Evolutionary conservation across 2,329 filamentous ascomycete species (phyloP).

Genomic region (Bretziella fagacearum): DNA sequence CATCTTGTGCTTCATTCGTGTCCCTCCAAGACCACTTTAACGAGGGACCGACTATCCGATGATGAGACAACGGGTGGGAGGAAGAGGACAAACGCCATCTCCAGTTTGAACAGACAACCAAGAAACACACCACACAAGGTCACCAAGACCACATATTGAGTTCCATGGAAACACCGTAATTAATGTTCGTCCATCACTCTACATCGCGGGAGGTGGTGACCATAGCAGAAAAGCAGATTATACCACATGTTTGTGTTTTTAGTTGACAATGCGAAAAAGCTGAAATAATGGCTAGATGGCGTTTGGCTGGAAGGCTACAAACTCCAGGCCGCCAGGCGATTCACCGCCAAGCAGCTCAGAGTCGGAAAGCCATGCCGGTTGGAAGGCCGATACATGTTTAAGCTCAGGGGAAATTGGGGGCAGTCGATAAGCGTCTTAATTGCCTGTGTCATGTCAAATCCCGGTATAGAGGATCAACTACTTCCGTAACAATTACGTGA

Average conservation of each 20-base stretch:
- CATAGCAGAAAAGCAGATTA: not conserved
- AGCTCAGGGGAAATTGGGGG: too few relatives aligned
- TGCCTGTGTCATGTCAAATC: constrained; percentile 13
- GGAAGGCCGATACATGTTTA: not conserved
- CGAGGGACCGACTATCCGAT: not conserved
- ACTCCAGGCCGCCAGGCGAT: not conserved
- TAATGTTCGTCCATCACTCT: not conserved
- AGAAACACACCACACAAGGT: not conserved
- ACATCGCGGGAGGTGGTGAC: not conserved
- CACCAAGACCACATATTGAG: not conserved
- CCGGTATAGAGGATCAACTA: constrained; percentile 1
- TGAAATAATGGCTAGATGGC: constrained; percentile 2
- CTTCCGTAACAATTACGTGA: not conserved
- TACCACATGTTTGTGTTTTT: too few relatives aligned
- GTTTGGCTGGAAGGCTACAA: constrained; percentile 5
- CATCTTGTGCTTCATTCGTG: not conserved
- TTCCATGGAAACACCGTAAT: not conserved
- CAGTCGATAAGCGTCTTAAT: constrained; percentile 12
- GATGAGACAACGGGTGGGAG: not conserved
- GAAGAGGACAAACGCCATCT: not conserved
- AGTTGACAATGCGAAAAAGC: not conserved
- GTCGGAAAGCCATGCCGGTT: not conserved
- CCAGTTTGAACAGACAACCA: not conserved
- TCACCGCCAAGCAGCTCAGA: constrained; percentile 1
- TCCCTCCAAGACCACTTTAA: not conserved